Evolutionary conservation across 306 rosid genomes (phyloP).

Genomic region (Senna siamea): DNA sequence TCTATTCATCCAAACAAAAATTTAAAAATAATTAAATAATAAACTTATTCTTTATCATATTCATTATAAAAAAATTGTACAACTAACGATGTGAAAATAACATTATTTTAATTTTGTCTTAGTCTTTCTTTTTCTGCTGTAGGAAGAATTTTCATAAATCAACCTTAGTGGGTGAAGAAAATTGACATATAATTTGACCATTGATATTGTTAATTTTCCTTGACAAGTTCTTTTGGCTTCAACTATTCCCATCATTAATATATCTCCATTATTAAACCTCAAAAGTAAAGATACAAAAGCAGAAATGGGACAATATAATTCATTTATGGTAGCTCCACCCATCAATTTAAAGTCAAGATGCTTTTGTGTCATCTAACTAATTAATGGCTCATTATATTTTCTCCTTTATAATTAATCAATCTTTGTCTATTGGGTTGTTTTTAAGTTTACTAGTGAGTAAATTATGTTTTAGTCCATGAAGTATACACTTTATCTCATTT

Average conservation of each 20-base stretch:
- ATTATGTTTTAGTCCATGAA: too few relatives aligned
- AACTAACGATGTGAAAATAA: background rate
- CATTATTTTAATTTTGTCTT: background rate
- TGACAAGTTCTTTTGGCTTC: background rate
- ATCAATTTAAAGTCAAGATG: too few relatives aligned
- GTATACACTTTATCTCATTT: too few relatives aligned
- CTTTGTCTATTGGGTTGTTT: too few relatives aligned
- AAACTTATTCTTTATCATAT: too few relatives aligned
- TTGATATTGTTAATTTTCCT: background rate
- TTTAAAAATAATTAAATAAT: too few relatives aligned
- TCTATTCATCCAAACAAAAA: too few relatives aligned
- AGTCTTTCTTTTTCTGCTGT: background rate
- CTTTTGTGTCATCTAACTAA: too few relatives aligned
- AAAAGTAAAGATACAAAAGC: background rate
- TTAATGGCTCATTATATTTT: too few relatives aligned
- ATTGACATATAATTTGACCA: conserved; percentile 9
- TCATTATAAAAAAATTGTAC: background rate
- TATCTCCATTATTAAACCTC: background rate
- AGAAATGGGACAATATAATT: background rate
- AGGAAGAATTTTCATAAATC: background rate
- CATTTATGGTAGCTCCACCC: too few relatives aligned
- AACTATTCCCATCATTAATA: background rate
- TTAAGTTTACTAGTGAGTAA: too few relatives aligned
- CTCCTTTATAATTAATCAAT: too few relatives aligned
- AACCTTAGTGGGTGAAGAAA: background rate